Base-by-base conservation (phyloP, 2,329 filamentous ascomycete species). In the Exophiala oligosperma region DNA sequence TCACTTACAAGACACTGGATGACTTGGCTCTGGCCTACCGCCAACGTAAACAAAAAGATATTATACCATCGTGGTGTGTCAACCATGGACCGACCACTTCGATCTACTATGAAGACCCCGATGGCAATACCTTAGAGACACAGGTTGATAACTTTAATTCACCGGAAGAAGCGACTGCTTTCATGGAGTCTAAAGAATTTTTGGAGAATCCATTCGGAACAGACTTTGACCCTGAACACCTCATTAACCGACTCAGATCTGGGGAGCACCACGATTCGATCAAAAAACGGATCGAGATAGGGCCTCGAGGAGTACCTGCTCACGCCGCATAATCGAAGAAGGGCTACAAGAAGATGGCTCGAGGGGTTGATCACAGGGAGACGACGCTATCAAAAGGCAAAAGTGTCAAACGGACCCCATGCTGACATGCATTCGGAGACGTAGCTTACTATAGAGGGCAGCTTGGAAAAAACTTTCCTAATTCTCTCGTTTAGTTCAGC, bases 1-100 rank as follows among this genome's bases (percentile, higher is more conserved):
- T 38, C 24, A 38, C 49, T 2, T 51, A 21, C n/a, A 14, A 38
- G 14, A 51, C 28, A 6, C 17, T 51, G 29, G 11, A 5, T 2
- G 49, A 51, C 23, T 29, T 51, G 4, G 9, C 23, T 14, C n/a
- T n/a, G 21, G n/a, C 49, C 7, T 51, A 51, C 17, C 28, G 21
- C n/a, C 49, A 51, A 17, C 49, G 49, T 6, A 38, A 38, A 21
- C 2, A 2, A 2, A 9, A 5, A 2, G 49, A 29, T 5, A 37
- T 51, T 17, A 12, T 7, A 3, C 49, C 49, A 2, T 29, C 69
- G 3, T 78, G 75, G 75, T 72, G 66, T 56, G 69, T 78, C 26
- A 78, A 81, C 63, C 79, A 81, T 64, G 79, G 79, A 4, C 70
- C 72, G 1, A 80, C 74, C 1, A 76, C 70, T 0, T 74, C 71